Evolutionary conservation across 2,329 filamentous ascomycete species (phyloP).

Genomic region (Decorospora gaudefroyi): DNA sequence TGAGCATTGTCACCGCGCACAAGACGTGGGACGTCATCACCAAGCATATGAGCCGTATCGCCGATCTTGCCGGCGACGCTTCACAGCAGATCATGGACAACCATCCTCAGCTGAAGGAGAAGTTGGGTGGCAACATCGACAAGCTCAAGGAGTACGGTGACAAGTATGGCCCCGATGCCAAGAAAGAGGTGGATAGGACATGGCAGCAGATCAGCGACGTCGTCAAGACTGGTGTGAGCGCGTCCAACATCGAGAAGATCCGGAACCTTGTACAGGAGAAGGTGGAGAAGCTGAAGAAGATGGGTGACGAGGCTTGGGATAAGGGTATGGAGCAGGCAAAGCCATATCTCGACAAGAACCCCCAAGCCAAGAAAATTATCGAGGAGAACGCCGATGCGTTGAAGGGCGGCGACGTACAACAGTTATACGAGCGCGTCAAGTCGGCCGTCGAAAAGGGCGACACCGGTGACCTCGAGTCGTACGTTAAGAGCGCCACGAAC

Average conservation of each 20-base stretch:
- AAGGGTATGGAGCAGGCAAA: constrained; percentile 72
- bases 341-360: constrained; percentile 74
- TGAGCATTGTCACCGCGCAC: constrained; percentile 65
- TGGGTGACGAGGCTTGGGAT: constrained; percentile 73
- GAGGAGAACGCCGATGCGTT: constrained; percentile 71
- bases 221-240: constrained; percentile 63
- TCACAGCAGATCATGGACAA: constrained; percentile 69
- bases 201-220: constrained; percentile 70
- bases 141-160: constrained; percentile 72
- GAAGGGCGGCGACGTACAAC: constrained; percentile 67
- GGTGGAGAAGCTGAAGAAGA: constrained; percentile 65
- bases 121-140: constrained; percentile 69
- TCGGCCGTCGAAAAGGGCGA: constrained; percentile 66
- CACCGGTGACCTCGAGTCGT: constrained; percentile 62
- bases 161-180: constrained; percentile 73
- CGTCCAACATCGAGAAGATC: constrained; percentile 59
- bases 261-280: constrained; percentile 71
- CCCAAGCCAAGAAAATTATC: constrained; percentile 72
- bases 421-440: constrained; percentile 67
- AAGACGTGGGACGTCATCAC: constrained; percentile 66
- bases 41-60: constrained; percentile 64
- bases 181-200: constrained; percentile 74
- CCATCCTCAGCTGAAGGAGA: constrained; percentile 73
- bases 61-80: constrained; percentile 65
- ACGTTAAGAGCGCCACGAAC: constrained; percentile 62